Percentiles rank a stretch among this genome's conserved stretches.
Evolutionary conservation across 2,329 filamentous ascomycete genomes (phyloP).

Genomic region (Penicillium sp.): DNA sequence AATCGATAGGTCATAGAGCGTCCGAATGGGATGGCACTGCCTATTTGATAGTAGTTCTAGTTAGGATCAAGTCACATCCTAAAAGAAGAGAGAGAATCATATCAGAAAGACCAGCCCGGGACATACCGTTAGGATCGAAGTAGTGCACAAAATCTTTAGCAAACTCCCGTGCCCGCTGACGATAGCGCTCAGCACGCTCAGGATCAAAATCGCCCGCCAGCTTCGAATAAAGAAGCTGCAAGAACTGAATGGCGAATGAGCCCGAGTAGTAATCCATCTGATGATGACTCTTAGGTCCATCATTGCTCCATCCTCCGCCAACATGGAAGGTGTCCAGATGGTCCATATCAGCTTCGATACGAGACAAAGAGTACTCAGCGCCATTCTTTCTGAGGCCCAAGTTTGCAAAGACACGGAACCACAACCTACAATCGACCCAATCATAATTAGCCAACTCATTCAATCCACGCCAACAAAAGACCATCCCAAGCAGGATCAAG

Average conservation of each 20-base stretch:
- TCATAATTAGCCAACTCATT: neutral
- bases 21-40: slow-evolving; percentile 71
- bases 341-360: slow-evolving; percentile 71
- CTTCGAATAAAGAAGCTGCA: slow-evolving; percentile 74
- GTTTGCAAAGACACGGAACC: slow-evolving; percentile 83
- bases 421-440: slow-evolving; percentile 58
- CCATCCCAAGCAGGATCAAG: neutral
- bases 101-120: neutral
- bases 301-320: slow-evolving; percentile 79
- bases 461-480: neutral
- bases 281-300: slow-evolving; percentile 73
- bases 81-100: neutral
- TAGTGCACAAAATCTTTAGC: slow-evolving; percentile 73
- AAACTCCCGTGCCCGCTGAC: slow-evolving; percentile 62
- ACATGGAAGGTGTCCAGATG: slow-evolving; percentile 78
- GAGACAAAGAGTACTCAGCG: slow-evolving; percentile 65
- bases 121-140: slow-evolving; percentile 64
- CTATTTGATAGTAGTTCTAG: slow-evolving; percentile 18
- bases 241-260: slow-evolving; percentile 76
- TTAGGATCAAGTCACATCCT: neutral
- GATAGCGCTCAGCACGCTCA: slow-evolving; percentile 66
- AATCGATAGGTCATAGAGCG: slow-evolving; percentile 79
- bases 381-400: slow-evolving; percentile 73
- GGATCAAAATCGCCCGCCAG: slow-evolving; percentile 65
- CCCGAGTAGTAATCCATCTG: slow-evolving; percentile 87